Evolutionary conservation across 2,329 filamentous ascomycete species (phyloP).

Genomic region (Ascochyta viciae-villosae): DNA sequence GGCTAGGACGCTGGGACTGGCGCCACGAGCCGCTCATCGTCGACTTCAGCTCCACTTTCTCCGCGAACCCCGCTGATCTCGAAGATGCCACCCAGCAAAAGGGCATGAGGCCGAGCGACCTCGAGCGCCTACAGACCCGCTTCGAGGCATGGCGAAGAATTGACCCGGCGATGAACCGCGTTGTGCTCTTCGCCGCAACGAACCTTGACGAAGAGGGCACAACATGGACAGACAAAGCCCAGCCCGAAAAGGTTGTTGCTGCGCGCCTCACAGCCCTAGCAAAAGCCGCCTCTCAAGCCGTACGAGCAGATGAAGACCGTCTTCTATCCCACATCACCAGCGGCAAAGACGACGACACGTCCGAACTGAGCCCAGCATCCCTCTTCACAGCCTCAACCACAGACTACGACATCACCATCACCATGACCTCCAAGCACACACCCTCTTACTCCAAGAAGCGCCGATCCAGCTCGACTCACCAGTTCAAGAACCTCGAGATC

Average conservation of each 20-base stretch:
- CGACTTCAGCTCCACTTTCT: conserved; percentile 64
- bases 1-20: conserved; percentile 93
- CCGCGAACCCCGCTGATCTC: conserved; percentile 27
- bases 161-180: conserved; percentile 85
- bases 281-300: conserved; percentile 65
- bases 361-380: conserved; percentile 53
- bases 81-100: conserved; percentile 24
- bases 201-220: conserved; percentile 79
- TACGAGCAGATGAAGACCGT: conserved; percentile 61
- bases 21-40: conserved; percentile 80
- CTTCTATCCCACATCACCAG: conserved; percentile 48
- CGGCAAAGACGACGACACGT: neutral
- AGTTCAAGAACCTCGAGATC: conserved; percentile 81
- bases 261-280: conserved; percentile 83
- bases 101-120: conserved; percentile 64
- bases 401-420: conserved; percentile 88
- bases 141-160: conserved; percentile 86
- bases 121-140: conserved; percentile 70
- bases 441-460: conserved; percentile 26
- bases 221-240: conserved; percentile 75
- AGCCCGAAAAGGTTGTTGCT: conserved; percentile 82
- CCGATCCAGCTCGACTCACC: conserved; percentile 50
- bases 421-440: conserved; percentile 66
- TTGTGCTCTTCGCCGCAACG: conserved; percentile 81
- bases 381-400: conserved; percentile 76